Conservation (phyloP, 148 eudicot genomes). For the Chenopodium berlandieri region DNA sequence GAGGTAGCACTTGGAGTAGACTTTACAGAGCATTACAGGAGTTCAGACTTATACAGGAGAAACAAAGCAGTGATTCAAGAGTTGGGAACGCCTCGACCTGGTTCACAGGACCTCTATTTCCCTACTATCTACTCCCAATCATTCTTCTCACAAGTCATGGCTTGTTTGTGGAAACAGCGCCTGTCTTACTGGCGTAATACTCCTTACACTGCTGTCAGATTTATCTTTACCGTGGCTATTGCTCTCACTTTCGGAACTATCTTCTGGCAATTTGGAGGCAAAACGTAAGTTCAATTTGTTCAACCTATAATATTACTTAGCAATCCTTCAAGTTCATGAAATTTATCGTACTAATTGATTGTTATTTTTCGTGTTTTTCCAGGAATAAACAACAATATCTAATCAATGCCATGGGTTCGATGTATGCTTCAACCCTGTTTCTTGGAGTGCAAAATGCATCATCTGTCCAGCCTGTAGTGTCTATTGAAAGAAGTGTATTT, state of each 20-base stretch:
- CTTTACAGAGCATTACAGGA: conserved; percentile 51
- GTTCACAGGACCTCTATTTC: conserved; percentile 57
- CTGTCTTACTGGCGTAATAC: conserved; percentile 87
- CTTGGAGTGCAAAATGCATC: conserved; percentile 56
- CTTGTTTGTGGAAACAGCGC: conserved; percentile 77
- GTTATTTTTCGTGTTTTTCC: not conserved
- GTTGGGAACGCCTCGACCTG: conserved; percentile 49
- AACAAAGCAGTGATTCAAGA: conserved; percentile 61
- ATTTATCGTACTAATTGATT: not conserved
- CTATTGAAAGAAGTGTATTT: conserved; percentile 66
- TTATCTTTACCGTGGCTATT: conserved; percentile 43
- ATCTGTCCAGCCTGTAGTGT: conserved; percentile 71
- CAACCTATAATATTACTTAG: no score
- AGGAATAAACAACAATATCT: conserved; percentile 42
- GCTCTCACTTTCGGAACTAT: conserved; percentile 64
- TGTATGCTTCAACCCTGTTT: conserved; percentile 62
- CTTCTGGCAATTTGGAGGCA: conserved; percentile 74
- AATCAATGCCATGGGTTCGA: conserved; percentile 73
- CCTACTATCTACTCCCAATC: conserved; percentile 52
- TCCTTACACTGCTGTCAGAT: conserved; percentile 62
- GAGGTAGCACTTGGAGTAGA: conserved; percentile 58
- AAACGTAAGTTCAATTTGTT: conserved; percentile 38
- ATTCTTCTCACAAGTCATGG: conserved; percentile 48
- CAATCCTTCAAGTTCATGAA: not conserved
- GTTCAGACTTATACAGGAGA: conserved; percentile 69